Conservation (phyloP, 176 grass and related monocot species). For the Bothriochloa decipiens region DNA sequence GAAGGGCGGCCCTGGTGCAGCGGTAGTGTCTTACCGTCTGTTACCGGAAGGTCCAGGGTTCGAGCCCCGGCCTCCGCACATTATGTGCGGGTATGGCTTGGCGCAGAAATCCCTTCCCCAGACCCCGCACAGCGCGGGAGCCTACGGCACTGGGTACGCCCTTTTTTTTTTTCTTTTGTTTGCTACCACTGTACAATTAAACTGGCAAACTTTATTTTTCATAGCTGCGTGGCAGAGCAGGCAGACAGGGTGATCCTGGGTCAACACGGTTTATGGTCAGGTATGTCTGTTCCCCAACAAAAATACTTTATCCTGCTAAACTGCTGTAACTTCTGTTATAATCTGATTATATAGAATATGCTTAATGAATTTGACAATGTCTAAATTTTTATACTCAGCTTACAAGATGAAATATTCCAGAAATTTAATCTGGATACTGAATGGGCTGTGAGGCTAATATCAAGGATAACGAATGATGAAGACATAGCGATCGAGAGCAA, state of each 20-base stretch:
- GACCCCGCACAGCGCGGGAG: no score
- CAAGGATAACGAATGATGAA: slow-evolving; percentile 91
- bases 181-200: slow-evolving; percentile 6
- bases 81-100: no score
- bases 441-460: slow-evolving; percentile 94
- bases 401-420: slow-evolving; percentile 99
- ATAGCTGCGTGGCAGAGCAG: slow-evolving; percentile 92
- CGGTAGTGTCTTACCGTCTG: no score
- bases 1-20: no score
- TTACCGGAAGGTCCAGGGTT: no score
- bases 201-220: slow-evolving; percentile 8
- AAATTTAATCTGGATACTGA: slow-evolving; percentile 98
- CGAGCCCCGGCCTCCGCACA: no score
- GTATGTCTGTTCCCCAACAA: slow-evolving; percentile 51
- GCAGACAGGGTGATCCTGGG: slow-evolving; percentile 98
- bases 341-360: slow-evolving; percentile 5
- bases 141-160: no score
- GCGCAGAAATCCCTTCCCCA: no score
- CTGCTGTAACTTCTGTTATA: slow-evolving; percentile 8
- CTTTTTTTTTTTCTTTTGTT: background rate
- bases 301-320: slow-evolving; percentile 3
- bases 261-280: slow-evolving; percentile 99
- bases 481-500: slow-evolving; percentile 83
- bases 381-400: slow-evolving; percentile 55
- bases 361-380: background rate